Conservation (phyloP, 345 rosid species). For the Leavenworthia alabamica region DNA sequence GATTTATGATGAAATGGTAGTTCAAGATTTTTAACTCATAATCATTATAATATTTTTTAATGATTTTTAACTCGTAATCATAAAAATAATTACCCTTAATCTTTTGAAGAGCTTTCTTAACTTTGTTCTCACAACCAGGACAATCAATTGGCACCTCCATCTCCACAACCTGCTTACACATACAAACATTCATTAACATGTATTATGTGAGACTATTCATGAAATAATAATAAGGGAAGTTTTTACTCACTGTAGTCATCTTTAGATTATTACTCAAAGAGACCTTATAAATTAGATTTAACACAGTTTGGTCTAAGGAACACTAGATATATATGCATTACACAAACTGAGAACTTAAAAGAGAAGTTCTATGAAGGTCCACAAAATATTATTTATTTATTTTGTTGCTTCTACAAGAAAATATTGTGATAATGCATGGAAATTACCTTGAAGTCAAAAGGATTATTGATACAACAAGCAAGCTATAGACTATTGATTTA, state of each 20-base stretch:
- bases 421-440: slow-evolving; percentile 19
- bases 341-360: not conserved
- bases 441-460: slow-evolving; percentile 26
- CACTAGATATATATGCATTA: not conserved
- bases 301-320: slow-evolving; percentile 3
- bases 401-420: slow-evolving; percentile 9
- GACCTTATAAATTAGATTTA: not conserved
- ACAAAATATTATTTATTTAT: slow-evolving; percentile 10
- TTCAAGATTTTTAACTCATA: not conserved
- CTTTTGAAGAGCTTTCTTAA: slow-evolving; percentile 52
- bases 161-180: slow-evolving; percentile 44
- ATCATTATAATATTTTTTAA: too few species aligned
- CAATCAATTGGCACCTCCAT: slow-evolving; percentile 72
- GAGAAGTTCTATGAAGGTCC: slow-evolving; percentile 15
- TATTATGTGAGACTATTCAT: not conserved
- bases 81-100: slow-evolving; percentile 42
- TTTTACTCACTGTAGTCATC: slow-evolving; percentile 36
- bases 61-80: not conserved
- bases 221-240: not conserved
- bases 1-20: not conserved
- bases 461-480: not conserved
- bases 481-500: not conserved
- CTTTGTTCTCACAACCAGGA: slow-evolving; percentile 56
- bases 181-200: not conserved
- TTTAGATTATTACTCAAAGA: not conserved